phyloP scores from a whole-genome alignment of 2,329 filamentous ascomycete genomes.

The Aspergillus uvarum region DNA sequence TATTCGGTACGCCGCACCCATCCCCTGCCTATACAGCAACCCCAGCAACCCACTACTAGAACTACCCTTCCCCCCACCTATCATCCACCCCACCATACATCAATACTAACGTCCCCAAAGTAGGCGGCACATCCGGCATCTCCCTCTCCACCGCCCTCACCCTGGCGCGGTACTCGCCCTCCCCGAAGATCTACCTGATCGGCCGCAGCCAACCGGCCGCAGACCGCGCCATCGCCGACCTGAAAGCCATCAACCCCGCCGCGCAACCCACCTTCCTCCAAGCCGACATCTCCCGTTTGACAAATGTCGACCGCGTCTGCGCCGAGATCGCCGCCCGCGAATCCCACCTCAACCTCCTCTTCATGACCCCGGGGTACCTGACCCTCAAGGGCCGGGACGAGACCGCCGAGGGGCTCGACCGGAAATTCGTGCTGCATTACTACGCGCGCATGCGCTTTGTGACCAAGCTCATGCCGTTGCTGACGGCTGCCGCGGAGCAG shows the following conservation, averaged over 20 bases:
- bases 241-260: constrained; percentile 29
- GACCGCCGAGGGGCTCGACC: constrained; percentile 48
- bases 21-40: too few relatives aligned
- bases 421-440: constrained; percentile 50
- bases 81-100: not conserved
- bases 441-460: constrained; percentile 49
- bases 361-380: constrained; percentile 40
- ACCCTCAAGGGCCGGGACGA: constrained; percentile 36
- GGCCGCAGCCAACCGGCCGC: constrained; percentile 43
- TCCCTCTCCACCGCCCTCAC: constrained; percentile 50
- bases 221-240: constrained; percentile 45
- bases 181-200: constrained; percentile 53
- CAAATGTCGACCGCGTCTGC: constrained; percentile 35
- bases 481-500: constrained; percentile 26
- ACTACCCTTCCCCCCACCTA: not conserved
- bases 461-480: constrained; percentile 39
- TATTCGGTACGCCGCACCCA: constrained; percentile 2
- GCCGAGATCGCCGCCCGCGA: constrained; percentile 29
- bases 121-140: constrained; percentile 56
- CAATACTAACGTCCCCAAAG: constrained; percentile 3
- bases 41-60: too few relatives aligned
- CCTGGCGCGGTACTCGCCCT: constrained; percentile 43
- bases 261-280: constrained; percentile 30
- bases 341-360: constrained; percentile 39
- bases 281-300: constrained; percentile 38